Base-by-base conservation (phyloP, 2,329 filamentous ascomycete genomes). In the Pseudogymnoascus sp. region DNA sequence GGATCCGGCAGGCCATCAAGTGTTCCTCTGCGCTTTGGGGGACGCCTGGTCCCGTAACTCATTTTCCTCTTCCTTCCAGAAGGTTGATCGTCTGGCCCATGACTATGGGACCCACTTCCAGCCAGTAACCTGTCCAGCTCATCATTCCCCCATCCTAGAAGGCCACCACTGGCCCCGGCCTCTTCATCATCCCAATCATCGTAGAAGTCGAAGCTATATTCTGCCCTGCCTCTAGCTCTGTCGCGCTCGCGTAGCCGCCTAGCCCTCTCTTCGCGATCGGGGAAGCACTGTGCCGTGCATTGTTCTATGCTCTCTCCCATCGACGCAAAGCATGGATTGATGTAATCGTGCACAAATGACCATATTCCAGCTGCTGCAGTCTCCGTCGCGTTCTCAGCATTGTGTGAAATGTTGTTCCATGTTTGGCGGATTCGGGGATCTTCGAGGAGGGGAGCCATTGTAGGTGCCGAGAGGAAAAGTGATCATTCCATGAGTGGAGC, bases 191-290 rank as follows among this genome's bases (percentile, higher is more conserved):
- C 90, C 92, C 92, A 97, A 73, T 96, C 92, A 73, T 96, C 92
- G 75, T 97, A 97, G 72, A 97, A 97, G 72, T 96, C 92, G 71
- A 97, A 97, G 68, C 83, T 92, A 67, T 88, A 83, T 73, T 96
- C 92, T 26, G 91, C 88, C 58, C 84, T 74, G 2, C 82, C 83
- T 62, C 75, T 74, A 21, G 77, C 75, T 7, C 80, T 76, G 18
- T 81, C 80, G 45, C 87, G 82, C 67, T 90, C 84, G 63, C 86
- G 78, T 48, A 77, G 74, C 60, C 89, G 83, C 28, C 89, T 84
- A 56, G 84, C 76, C 61, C 88, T 84, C 70, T 92, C 89, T 66
- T 92, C 88, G 59, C 83, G 82, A 68, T 83, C 84, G 59, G 89
- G 87, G 34, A 85, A 73, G 65, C 90, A 90, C 59, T 85, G 82